phyloP scores from a whole-genome alignment of 768 basidiomycete genomes.

The Lyophyllum decastes region DNA sequence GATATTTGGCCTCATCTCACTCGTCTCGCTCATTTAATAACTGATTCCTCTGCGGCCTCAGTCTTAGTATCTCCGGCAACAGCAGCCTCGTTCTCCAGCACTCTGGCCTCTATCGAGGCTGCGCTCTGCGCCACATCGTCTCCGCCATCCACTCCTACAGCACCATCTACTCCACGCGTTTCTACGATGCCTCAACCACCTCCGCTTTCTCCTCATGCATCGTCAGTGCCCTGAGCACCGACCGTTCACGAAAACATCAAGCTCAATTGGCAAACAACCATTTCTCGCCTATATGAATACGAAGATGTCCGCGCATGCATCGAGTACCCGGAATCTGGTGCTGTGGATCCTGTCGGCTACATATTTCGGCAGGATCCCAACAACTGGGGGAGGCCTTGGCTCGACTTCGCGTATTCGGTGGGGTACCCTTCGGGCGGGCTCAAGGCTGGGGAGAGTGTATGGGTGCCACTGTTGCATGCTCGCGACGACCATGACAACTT shows the following conservation, averaged over 20 bases:
- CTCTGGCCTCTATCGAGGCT: too few species aligned
- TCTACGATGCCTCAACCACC: neutral
- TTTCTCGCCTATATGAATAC: slow-evolving; percentile 10
- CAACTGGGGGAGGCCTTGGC: slow-evolving; percentile 11
- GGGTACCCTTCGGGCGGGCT: slow-evolving; percentile 13
- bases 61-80: too few species aligned
- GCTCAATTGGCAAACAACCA: slow-evolving; percentile 11
- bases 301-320: slow-evolving; percentile 5
- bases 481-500: too few species aligned
- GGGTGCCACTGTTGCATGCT: neutral
- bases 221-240: neutral
- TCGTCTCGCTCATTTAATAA: too few species aligned
- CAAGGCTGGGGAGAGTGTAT: slow-evolving; percentile 4
- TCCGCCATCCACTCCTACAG: too few species aligned
- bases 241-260: neutral
- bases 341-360: slow-evolving; percentile 5
- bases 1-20: too few species aligned
- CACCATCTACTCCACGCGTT: neutral
- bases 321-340: slow-evolving; percentile 16
- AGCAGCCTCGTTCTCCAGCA: too few species aligned
- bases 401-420: slow-evolving; percentile 16
- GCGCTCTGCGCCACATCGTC: too few species aligned
- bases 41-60: too few species aligned
- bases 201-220: neutral
- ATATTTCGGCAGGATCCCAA: slow-evolving; percentile 12